A percentile compares a stretch with the other conserved stretches of the same genome.
These are phyloP conservation scores for Cymbidium sinense DNA, from an alignment of 106 monocot species.

Conservation along the genomic window DNA sequence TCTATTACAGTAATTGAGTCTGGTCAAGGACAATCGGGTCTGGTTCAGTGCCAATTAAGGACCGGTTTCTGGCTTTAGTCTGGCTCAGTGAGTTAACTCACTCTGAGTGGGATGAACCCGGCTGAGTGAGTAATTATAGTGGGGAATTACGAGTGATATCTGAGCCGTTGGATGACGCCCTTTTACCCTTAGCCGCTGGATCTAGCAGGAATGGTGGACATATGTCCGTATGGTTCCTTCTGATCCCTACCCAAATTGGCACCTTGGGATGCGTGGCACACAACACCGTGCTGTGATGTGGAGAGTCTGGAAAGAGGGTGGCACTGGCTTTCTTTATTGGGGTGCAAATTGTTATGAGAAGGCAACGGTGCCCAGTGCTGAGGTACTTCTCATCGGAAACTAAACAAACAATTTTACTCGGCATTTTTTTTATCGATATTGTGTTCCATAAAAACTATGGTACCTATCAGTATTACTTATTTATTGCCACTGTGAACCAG, in stretches of 20 bases:
- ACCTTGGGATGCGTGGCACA: constrained; percentile 97
- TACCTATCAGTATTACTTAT: background rate
- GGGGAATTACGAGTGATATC: no score
- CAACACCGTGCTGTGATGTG: constrained; percentile 98
- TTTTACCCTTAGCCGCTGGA: no score
- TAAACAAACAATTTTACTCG: background rate
- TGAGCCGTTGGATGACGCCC: no score
- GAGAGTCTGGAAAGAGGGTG: constrained; percentile 99
- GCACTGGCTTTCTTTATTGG: constrained; percentile 98
- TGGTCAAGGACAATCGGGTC: no score
- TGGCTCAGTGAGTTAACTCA: no score
- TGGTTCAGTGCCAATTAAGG: no score
- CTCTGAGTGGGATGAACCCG: no score
- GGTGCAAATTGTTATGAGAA: constrained; percentile 98
- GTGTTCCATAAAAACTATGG: background rate
- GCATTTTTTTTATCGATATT: background rate
- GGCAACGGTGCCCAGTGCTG: constrained; percentile 68
- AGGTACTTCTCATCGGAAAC: constrained; percentile 36
- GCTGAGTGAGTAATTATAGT: no score
- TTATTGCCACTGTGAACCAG: background rate
- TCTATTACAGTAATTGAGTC: no score
- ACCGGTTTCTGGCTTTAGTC: no score
- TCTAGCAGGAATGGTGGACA: constrained; percentile 99
- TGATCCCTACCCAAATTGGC: constrained; percentile 97
- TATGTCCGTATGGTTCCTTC: constrained; percentile 98